Percentiles rank a stretch among this genome's conserved stretches.
Evolutionary conservation across 495 filamentous ascomycete species (phyloP).

Genomic region (Aspergillus sclerotiicarbonarius): DNA sequence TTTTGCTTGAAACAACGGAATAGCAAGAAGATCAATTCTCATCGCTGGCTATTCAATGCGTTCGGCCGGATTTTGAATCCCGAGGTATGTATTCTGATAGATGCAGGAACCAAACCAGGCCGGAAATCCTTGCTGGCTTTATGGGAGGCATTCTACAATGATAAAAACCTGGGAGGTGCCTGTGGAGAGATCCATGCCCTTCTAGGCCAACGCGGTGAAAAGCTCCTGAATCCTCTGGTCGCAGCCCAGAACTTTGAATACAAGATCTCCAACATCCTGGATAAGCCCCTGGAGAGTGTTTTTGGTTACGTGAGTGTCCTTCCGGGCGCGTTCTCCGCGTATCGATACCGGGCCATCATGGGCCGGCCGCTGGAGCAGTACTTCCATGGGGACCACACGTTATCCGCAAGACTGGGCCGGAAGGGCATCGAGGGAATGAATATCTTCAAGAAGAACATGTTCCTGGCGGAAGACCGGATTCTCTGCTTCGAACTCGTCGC

Average conservation of each 20-base stretch:
- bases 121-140: neutral
- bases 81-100: neutral
- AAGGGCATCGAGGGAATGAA: neutral
- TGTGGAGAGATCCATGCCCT: neutral
- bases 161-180: neutral
- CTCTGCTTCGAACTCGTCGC: neutral
- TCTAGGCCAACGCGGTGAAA: neutral
- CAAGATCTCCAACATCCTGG: neutral
- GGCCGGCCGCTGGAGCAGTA: neutral
- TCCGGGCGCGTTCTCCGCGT: neutral
- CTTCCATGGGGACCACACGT: neutral
- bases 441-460: neutral
- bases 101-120: neutral
- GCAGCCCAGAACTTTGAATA: neutral
- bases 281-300: neutral
- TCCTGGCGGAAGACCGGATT: neutral
- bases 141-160: neutral
- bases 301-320: neutral
- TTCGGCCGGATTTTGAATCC: neutral
- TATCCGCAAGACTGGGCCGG: neutral
- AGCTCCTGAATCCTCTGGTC: neutral
- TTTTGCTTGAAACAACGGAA: neutral
- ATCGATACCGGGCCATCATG: neutral
- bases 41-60: neutral
- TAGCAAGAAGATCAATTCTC: neutral